Conservation (phyloP, 2,329 filamentous ascomycete genomes). For the Colletotrichum incanum region DNA sequence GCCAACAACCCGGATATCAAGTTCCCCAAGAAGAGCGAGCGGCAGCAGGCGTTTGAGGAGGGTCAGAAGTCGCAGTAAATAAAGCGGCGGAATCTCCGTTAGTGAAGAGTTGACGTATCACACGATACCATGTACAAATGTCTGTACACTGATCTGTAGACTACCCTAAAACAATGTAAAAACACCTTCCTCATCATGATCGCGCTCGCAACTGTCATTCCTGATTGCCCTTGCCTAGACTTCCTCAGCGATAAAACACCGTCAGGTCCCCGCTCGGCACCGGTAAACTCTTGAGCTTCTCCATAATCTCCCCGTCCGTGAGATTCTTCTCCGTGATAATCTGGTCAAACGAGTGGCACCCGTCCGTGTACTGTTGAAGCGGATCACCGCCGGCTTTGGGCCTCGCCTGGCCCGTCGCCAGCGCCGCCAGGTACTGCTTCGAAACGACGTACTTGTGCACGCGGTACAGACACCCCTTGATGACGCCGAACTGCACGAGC, state of each 20-base stretch:
- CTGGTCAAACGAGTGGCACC: constrained; percentile 84
- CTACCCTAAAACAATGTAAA: constrained; percentile 37
- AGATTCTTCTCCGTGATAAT: constrained; percentile 84
- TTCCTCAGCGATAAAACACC: constrained; percentile 65
- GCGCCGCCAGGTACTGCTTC: constrained; percentile 71
- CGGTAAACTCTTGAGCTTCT: constrained; percentile 73
- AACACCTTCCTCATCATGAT: constrained; percentile 19
- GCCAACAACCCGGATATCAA: constrained; percentile 60
- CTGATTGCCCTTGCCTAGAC: neutral
- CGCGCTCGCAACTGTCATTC: neutral
- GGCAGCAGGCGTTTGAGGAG: constrained; percentile 22
- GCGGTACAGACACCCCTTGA: constrained; percentile 94
- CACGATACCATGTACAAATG: constrained; percentile 39
- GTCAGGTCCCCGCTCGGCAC: constrained; percentile 68
- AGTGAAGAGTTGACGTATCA: constrained; percentile 2
- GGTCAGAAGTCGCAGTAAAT: constrained; percentile 20
- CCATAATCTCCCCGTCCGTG: constrained; percentile 79
- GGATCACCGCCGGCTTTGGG: constrained; percentile 61
- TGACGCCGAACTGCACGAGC: constrained; percentile 94
- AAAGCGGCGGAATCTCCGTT: neutral
- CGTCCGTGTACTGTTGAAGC: constrained; percentile 80
- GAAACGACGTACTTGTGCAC: constrained; percentile 92
- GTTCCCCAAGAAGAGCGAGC: constrained; percentile 50
- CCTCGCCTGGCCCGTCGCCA: constrained; percentile 69
- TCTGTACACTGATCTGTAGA: constrained; percentile 37